phyloP scores from a whole-genome alignment of 306 rosid genomes.

The Oemleria cerasiformis region DNA sequence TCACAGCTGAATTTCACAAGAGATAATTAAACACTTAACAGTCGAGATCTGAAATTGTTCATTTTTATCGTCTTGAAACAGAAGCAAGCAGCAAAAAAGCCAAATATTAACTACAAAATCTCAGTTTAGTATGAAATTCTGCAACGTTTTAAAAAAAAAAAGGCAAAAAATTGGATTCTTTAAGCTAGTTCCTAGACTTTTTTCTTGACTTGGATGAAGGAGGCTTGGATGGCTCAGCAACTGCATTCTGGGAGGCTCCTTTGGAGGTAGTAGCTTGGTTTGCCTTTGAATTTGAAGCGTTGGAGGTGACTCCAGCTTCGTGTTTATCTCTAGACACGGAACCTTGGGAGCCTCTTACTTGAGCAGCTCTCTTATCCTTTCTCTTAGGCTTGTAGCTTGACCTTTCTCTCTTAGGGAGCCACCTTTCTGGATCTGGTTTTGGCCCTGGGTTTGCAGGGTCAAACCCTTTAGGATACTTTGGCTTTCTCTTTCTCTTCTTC shows the following conservation, averaged over 20 bases:
- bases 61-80: slow-evolving; percentile 1
- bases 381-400: slow-evolving; percentile 93
- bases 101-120: slow-evolving; percentile 16
- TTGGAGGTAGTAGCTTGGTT: slow-evolving; percentile 58
- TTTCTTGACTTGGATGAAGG: slow-evolving; percentile 70
- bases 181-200: slow-evolving; percentile 72
- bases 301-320: slow-evolving; percentile 49
- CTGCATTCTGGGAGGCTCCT: slow-evolving; percentile 57
- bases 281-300: slow-evolving; percentile 51
- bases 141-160: slow-evolving; percentile 15
- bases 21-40: neutral
- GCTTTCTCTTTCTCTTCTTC: slow-evolving; percentile 98
- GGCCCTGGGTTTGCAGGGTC: slow-evolving; percentile 97
- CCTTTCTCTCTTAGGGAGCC: slow-evolving; percentile 98
- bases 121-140: slow-evolving; percentile 8
- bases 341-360: slow-evolving; percentile 98
- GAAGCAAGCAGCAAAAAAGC: neutral
- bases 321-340: slow-evolving; percentile 81
- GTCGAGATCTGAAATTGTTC: neutral
- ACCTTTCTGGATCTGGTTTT: slow-evolving; percentile 95
- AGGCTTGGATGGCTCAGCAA: slow-evolving; percentile 49
- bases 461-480: slow-evolving; percentile 92
- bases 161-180: slow-evolving; percentile 11
- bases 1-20: neutral
- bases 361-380: slow-evolving; percentile 96